Evolutionary conservation across 805 yeast species (phyloP).

Genomic region (baker's yeast (Saccharomyces cerevisiae)): DNA sequence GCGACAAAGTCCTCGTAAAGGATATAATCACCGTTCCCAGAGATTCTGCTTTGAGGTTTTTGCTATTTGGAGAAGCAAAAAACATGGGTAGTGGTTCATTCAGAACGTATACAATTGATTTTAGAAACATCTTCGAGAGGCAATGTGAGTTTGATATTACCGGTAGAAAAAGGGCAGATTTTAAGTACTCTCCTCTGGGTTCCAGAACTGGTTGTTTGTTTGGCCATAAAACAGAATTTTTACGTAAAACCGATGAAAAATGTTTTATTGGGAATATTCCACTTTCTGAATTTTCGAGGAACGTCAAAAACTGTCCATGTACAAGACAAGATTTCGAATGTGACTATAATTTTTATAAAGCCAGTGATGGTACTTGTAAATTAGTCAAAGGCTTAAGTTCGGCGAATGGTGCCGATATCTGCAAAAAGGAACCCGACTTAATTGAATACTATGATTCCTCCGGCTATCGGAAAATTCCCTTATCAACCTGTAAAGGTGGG

Average conservation of each 20-base stretch:
- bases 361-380: too few relatives aligned
- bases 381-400: constrained; percentile 69
- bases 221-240: constrained; percentile 62
- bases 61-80: too few relatives aligned
- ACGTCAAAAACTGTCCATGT: constrained; percentile 67
- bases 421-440: constrained; percentile 43
- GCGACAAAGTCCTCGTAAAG: constrained; percentile 43
- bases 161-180: constrained; percentile 45
- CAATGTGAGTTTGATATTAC: constrained; percentile 47
- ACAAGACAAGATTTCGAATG: constrained; percentile 86
- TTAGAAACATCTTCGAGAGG: constrained; percentile 41
- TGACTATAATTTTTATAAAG: constrained; percentile 73
- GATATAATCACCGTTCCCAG: constrained; percentile 88
- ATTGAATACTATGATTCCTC: constrained; percentile 80
- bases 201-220: constrained; percentile 50
- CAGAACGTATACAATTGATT: constrained; percentile 47
- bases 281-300: too few relatives aligned
- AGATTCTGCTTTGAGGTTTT: constrained; percentile 81
- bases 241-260: too few relatives aligned
- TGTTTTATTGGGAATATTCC: too few relatives aligned
- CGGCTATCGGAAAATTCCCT: constrained; percentile 81
- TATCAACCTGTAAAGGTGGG: constrained; percentile 83
- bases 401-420: constrained; percentile 52
- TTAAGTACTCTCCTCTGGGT: constrained; percentile 53
- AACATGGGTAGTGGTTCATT: constrained; percentile 40